phyloP scores from a whole-genome alignment of 1,284 basidiomycete genomes.

The Tilletia walkeri region DNA sequence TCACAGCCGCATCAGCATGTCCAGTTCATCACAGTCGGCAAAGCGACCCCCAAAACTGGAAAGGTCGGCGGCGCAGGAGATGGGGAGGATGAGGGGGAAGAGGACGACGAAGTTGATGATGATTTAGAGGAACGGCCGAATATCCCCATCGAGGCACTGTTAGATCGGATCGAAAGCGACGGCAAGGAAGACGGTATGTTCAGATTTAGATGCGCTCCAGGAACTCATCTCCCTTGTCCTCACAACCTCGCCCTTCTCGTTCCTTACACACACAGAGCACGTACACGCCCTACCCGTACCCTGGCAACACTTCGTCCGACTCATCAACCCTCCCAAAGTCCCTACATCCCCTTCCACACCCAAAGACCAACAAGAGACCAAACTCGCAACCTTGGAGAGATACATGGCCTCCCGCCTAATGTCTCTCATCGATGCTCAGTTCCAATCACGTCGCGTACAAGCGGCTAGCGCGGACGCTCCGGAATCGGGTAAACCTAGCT shows the following conservation, averaged over 20 bases:
- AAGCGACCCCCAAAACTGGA: not conserved
- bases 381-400: constrained; percentile 27
- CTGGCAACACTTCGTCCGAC: constrained; percentile 52
- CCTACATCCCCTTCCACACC: not conserved
- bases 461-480: not conserved
- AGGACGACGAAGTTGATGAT: constrained; percentile 27
- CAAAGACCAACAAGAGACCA: constrained; percentile 14
- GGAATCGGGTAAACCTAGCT: constrained; percentile 28
- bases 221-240: not conserved
- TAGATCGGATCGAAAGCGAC: constrained; percentile 44
- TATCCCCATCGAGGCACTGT: constrained; percentile 43
- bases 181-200: constrained; percentile 39
- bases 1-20: constrained; percentile 50
- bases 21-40: constrained; percentile 45
- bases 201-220: not conserved
- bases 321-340: constrained; percentile 30
- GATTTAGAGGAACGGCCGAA: constrained; percentile 17
- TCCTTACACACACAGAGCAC: constrained; percentile 20
- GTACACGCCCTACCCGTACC: constrained; percentile 47
- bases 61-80: constrained; percentile 6
- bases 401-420: constrained; percentile 46
- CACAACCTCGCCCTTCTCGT: not conserved
- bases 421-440: constrained; percentile 43
- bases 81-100: constrained; percentile 15
- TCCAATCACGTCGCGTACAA: constrained; percentile 36